Conservation (phyloP, 1,284 basidiomycete species). For the Flammula alnicola region DNA sequence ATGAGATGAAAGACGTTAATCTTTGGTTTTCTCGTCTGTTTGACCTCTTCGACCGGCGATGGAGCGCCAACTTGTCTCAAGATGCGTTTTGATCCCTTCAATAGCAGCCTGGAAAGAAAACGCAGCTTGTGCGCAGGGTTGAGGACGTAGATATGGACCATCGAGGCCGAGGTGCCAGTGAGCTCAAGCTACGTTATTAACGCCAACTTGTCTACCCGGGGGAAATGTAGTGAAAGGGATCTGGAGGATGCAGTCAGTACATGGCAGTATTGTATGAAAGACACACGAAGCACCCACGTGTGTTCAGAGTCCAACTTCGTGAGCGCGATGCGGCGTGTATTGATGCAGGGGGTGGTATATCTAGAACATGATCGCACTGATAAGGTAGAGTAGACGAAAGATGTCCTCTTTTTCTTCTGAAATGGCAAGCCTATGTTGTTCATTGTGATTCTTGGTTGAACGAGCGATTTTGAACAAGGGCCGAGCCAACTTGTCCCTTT, state of each 20-base stretch:
- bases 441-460: not conserved
- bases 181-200: not conserved
- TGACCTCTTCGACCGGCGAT: conserved; percentile 2
- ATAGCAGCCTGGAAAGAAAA: conserved; percentile 32
- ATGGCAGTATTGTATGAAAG: conserved; percentile 24
- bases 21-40: conserved; percentile 13
- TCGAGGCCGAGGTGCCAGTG: conserved; percentile 24
- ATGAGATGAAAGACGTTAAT: conserved; percentile 22
- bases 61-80: conserved; percentile 21
- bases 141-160: conserved; percentile 41
- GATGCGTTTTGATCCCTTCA: conserved; percentile 36
- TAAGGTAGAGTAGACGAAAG: not conserved
- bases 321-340: conserved; percentile 8
- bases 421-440: not conserved
- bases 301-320: conserved; percentile 14
- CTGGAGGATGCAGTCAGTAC: conserved; percentile 13
- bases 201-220: conserved; percentile 1
- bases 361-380: not conserved
- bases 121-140: conserved; percentile 40
- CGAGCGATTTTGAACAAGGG: too few species aligned
- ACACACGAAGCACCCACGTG: conserved; percentile 44
- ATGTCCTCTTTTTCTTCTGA: not conserved
- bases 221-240: conserved; percentile 13
- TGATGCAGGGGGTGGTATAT: not conserved
- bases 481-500: too few species aligned